Evolutionary conservation across 1,284 basidiomycete genomes (phyloP), one percentile per base, ranked within the genome.

Genomic region (Rhodofomes roseus): DNA sequence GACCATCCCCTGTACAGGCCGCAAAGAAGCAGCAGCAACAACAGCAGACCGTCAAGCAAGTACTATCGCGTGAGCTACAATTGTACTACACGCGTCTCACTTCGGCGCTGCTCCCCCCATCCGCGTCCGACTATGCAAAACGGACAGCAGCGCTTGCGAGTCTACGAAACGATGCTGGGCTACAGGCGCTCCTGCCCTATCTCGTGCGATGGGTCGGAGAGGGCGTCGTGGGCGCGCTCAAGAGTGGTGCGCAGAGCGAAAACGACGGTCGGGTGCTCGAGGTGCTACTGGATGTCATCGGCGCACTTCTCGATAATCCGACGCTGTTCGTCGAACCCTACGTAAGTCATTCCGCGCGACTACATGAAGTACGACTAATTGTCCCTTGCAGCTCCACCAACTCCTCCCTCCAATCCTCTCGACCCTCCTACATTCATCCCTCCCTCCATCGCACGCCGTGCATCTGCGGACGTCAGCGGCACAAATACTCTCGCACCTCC

Each of bases 251-350:
- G 16, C 79, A 85, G 63, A 75, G 78, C 55, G 85, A 93, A 65
- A 74, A 76, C 61, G 83, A 90, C 60, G 87, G 89, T 7, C 79
- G 79, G 59, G 81, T 85, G 12, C 76, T 96, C 2, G 90, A 91
- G 64, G 87, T 93, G 31, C 77, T 93, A 60, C 76, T 97, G 61
- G 91, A 95, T 63, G 91, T 92, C 18, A 85, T 94, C 50, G 83
- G 88, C 61, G 90, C 93, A 0, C 79, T 96, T 39, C 75, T 96
- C 46, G 89, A 91, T 65, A 99, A 96, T 72, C 81, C 81, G 56
- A 90, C 89, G 2, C 76, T 99, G n/a, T 98, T 96, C 69, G 86
- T 98, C 29, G 96, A 99, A 75, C 96, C 96, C 50, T 98, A 97
- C 71, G 93, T 96, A 70, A 74, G 93, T 83, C 20, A 43, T 16